Conservation (phyloP, 2,329 filamentous ascomycete genomes). For the Verticillium albo-atrum region DNA sequence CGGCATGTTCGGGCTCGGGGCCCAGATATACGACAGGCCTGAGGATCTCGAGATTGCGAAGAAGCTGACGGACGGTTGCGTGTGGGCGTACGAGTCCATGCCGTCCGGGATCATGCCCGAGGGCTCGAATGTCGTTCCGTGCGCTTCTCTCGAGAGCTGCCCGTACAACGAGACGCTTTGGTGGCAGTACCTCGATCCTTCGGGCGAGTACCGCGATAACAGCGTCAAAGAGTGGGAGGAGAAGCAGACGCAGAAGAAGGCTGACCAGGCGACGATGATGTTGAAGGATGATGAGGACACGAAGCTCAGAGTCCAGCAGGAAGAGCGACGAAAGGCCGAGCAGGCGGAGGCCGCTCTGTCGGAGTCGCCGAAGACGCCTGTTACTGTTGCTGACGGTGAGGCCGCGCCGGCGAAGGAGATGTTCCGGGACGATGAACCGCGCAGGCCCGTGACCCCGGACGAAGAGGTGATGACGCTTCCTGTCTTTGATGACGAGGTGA, state of each 20-base stretch:
- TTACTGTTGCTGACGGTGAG: background rate
- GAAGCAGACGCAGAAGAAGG: slow-evolving; percentile 28
- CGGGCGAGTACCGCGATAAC: slow-evolving; percentile 34
- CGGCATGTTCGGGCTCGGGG: slow-evolving; percentile 64
- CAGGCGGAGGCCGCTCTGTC: background rate
- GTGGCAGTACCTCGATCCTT: slow-evolving; percentile 43
- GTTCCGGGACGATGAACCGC: background rate
- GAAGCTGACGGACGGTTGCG: slow-evolving; percentile 63
- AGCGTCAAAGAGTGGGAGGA: slow-evolving; percentile 40
- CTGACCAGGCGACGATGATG: slow-evolving; percentile 16
- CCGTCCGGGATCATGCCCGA: slow-evolving; percentile 64
- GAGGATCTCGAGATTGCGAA: slow-evolving; percentile 59
- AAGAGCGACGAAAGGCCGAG: slow-evolving; percentile 16
- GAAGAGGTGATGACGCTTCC: background rate
- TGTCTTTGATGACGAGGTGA: background rate
- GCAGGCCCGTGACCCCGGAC: background rate
- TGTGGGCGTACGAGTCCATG: slow-evolving; percentile 63
- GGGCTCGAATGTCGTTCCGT: slow-evolving; percentile 41
- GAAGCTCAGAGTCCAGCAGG: slow-evolving; percentile 19
- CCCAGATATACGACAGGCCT: slow-evolving; percentile 55
- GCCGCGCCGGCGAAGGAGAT: background rate
- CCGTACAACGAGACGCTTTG: slow-evolving; percentile 49
- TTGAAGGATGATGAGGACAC: slow-evolving; percentile 17
- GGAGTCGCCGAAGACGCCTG: background rate
- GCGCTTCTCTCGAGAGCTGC: slow-evolving; percentile 38